These are phyloP conservation scores for Solanum chiquidenum DNA, from an alignment of 257 asterid species.

Conservation along the genomic window DNA sequence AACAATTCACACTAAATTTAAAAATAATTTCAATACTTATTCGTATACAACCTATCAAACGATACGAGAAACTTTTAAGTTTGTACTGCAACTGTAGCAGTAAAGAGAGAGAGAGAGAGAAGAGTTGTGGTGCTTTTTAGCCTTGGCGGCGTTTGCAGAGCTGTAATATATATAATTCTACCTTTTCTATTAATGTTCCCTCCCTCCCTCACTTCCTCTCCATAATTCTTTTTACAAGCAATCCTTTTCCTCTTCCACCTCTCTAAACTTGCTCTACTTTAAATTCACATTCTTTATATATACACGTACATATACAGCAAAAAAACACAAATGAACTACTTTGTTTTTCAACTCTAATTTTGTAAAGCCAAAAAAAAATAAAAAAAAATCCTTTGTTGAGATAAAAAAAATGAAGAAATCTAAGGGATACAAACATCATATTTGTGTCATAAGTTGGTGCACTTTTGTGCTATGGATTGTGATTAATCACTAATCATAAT, in stretches of 20 bases:
- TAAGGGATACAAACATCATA: neutral
- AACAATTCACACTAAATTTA: neutral
- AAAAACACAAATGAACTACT: neutral
- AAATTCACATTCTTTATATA: neutral
- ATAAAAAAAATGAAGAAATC: neutral
- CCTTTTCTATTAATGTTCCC: neutral
- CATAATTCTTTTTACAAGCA: neutral
- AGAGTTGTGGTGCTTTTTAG: neutral
- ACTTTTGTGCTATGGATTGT: neutral
- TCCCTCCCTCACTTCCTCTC: neutral
- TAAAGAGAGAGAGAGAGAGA: neutral
- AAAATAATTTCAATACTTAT: too few relatives aligned
- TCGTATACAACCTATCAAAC: neutral
- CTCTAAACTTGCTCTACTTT: neutral
- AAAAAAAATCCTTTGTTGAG: neutral
- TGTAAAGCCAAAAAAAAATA: neutral
- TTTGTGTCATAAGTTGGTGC: neutral
- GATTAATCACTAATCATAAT: neutral
- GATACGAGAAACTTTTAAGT: neutral
- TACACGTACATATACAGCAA: neutral
- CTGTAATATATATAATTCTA: neutral
- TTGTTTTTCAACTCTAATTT: neutral
- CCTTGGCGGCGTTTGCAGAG: conserved; percentile 7
- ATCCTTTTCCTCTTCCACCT: neutral
- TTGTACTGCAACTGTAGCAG: neutral